Percentiles rank a stretch among this genome's conserved stretches.
These are phyloP conservation scores for Sodiomyces alkalinus DNA, from an alignment of 2,329 filamentous ascomycete genomes.

Conservation along the genomic window DNA sequence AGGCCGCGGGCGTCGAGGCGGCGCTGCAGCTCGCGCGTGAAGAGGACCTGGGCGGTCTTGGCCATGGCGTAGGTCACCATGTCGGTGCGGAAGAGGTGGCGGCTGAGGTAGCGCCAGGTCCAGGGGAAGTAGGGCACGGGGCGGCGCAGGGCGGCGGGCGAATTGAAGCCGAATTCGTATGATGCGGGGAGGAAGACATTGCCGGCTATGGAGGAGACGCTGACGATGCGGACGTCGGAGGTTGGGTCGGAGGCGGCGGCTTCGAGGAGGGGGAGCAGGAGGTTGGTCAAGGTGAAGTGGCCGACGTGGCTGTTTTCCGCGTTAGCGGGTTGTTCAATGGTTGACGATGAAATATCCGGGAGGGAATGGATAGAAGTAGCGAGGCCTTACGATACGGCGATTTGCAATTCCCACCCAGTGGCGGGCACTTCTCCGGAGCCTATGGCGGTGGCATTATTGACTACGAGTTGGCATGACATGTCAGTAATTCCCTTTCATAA, in stretches of 20 bases:
- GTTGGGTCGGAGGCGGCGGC: conserved; percentile 5
- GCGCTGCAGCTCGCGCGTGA: conserved; percentile 10
- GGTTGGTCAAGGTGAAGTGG: conserved; percentile 13
- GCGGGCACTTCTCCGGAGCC: no score
- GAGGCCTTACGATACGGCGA: conserved; percentile 10
- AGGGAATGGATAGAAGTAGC: not conserved
- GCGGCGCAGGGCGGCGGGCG: conserved; percentile 3
- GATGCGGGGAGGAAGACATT: conserved; percentile 7
- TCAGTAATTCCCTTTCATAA: no score
- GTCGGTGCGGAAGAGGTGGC: conserved; percentile 8
- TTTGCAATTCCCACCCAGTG: conserved; percentile 11
- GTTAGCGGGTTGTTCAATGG: not conserved
- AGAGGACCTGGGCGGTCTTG: conserved; percentile 11
- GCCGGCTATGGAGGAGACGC: conserved; percentile 9
- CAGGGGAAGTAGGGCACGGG: conserved; percentile 6
- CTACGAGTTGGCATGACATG: conserved; percentile 4
- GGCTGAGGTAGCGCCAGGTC: conserved; percentile 3
- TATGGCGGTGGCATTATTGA: conserved; percentile 13
- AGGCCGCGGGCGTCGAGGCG: conserved; percentile 6
- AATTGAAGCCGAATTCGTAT: conserved; percentile 10
- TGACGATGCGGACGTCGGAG: conserved; percentile 13
- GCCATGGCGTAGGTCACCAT: conserved; percentile 11
- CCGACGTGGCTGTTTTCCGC: conserved; percentile 14
- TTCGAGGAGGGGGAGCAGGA: conserved; percentile 13
- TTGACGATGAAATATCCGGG: no score